Evolutionary conservation across 352 stramenopile genomes (phyloP).

Genomic region (Phytophthora pisi): DNA sequence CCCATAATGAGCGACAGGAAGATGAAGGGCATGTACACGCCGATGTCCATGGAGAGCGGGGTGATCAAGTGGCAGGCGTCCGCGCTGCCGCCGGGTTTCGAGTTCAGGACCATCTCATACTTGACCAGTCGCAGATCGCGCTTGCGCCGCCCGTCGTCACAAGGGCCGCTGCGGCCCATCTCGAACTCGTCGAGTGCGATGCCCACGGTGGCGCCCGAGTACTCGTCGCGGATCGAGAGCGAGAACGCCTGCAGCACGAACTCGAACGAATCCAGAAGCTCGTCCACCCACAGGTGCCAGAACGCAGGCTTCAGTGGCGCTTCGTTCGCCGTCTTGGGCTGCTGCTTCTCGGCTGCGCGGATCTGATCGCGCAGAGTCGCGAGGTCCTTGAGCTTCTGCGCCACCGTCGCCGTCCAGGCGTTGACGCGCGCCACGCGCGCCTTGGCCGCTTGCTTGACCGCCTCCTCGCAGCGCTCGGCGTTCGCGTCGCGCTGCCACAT

Average conservation of each 20-base stretch:
- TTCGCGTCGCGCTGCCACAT: conserved; percentile 78
- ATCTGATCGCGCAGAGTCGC: conserved; percentile 37
- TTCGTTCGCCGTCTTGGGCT: conserved; percentile 18
- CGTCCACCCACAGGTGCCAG: conserved; percentile 68
- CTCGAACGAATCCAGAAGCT: conserved; percentile 74
- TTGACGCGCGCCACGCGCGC: conserved; percentile 58
- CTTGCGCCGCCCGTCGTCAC: conserved; percentile 43
- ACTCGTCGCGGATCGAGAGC: conserved; percentile 68
- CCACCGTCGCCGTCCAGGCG: conserved; percentile 57
- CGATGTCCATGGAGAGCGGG: conserved; percentile 63
- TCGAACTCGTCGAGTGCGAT: conserved; percentile 68
- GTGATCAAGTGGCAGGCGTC: conserved; percentile 56
- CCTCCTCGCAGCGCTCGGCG: conserved; percentile 52
- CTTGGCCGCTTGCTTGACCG: conserved; percentile 58
- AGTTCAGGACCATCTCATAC: conserved; percentile 76
- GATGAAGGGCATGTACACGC: conserved; percentile 66
- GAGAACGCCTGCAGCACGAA: conserved; percentile 55
- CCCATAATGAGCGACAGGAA: conserved; percentile 69
- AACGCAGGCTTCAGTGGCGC: conserved; percentile 40
- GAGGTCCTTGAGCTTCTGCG: conserved; percentile 73
- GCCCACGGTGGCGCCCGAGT: conserved; percentile 55
- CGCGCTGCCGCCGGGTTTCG: conserved; percentile 33
- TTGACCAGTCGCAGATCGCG: conserved; percentile 59
- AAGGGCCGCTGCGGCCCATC: conserved; percentile 45
- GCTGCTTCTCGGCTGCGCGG: conserved; percentile 35